Conservation (phyloP, 805 yeast species). For the Candida xyloterini region DNA sequence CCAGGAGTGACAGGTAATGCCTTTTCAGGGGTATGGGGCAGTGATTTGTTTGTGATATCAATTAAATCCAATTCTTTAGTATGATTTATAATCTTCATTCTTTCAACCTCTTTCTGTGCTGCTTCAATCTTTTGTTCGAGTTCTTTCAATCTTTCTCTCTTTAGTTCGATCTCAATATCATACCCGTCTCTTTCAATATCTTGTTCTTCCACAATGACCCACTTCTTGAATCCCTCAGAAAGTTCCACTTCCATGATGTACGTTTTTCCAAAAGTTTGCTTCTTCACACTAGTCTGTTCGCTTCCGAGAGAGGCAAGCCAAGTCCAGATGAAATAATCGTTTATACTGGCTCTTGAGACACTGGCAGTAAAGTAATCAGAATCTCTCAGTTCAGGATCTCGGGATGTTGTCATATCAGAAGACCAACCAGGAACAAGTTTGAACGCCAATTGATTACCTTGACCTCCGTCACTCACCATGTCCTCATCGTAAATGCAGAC, state of each 20-base stretch:
- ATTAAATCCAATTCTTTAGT: slow-evolving; percentile 9
- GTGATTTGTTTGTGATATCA: slow-evolving; percentile 18
- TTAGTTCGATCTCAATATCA: slow-evolving; percentile 35
- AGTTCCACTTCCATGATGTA: slow-evolving; percentile 78
- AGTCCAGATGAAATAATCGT: slow-evolving; percentile 88
- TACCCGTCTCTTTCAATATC: slow-evolving; percentile 40
- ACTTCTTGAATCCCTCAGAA: slow-evolving; percentile 69
- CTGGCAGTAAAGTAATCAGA: slow-evolving; percentile 39
- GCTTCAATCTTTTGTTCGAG: slow-evolving; percentile 27
- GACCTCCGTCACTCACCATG: slow-evolving; percentile 40
- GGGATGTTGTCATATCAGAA: slow-evolving; percentile 28
- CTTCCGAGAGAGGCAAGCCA: slow-evolving; percentile 78
- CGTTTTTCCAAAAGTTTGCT: slow-evolving; percentile 74
- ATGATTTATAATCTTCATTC: slow-evolving; percentile 14
- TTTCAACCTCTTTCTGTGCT: slow-evolving; percentile 29
- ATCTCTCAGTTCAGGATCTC: slow-evolving; percentile 20
- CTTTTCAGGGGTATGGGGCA: slow-evolving; percentile 5
- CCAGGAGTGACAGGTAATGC: slow-evolving; percentile 7
- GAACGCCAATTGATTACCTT: slow-evolving; percentile 24
- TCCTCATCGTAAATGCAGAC: slow-evolving; percentile 34
- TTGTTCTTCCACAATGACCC: slow-evolving; percentile 74
- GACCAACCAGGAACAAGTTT: slow-evolving; percentile 37
- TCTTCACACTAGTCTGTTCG: slow-evolving; percentile 65
- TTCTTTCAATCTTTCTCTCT: slow-evolving; percentile 31
- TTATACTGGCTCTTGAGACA: slow-evolving; percentile 67